Conservation (phyloP, 2,329 filamentous ascomycete genomes). For the Microcera coccophila region DNA sequence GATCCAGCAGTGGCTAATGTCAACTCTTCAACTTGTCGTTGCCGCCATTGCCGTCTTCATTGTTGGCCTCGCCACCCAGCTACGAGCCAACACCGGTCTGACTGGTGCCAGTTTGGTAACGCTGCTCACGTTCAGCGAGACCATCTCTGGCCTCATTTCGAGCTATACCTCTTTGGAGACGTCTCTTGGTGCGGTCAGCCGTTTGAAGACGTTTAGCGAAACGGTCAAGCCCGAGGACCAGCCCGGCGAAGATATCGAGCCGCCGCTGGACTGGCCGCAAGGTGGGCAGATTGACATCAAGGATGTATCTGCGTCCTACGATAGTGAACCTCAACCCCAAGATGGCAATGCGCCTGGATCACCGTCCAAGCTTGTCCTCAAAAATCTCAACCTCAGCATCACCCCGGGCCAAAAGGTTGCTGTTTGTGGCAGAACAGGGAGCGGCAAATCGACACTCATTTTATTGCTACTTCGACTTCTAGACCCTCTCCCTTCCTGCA, state of each 20-base stretch:
- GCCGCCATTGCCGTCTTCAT: slow-evolving; percentile 46
- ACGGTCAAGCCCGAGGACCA: slow-evolving; percentile 23
- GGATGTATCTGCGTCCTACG: slow-evolving; percentile 34
- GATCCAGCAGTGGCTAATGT: slow-evolving; percentile 55
- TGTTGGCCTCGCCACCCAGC: slow-evolving; percentile 44
- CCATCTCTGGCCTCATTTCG: slow-evolving; percentile 15
- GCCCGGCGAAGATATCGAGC: slow-evolving; percentile 16
- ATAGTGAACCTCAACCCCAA: slow-evolving; percentile 3
- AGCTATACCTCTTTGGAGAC: slow-evolving; percentile 24
- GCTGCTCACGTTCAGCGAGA: slow-evolving; percentile 32
- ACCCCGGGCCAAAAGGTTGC: slow-evolving; percentile 32
- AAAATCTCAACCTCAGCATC: slow-evolving; percentile 28
- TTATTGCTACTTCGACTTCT: slow-evolving; percentile 40
- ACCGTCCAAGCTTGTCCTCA: slow-evolving; percentile 22
- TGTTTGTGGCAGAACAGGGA: slow-evolving; percentile 37
- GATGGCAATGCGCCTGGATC: not conserved
- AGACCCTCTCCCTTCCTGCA: slow-evolving; percentile 31
- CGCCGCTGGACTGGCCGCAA: slow-evolving; percentile 29
- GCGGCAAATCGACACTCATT: slow-evolving; percentile 44
- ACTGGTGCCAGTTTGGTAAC: slow-evolving; percentile 38
- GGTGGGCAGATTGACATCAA: slow-evolving; percentile 29
- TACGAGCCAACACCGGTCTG: slow-evolving; percentile 35
- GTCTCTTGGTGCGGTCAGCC: slow-evolving; percentile 19
- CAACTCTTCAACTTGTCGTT: slow-evolving; percentile 49
- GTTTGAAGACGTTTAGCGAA: slow-evolving; percentile 22